Evolutionary conservation across 768 basidiomycete species (phyloP).

Genomic region (Rhizopogon vesiculosus): DNA sequence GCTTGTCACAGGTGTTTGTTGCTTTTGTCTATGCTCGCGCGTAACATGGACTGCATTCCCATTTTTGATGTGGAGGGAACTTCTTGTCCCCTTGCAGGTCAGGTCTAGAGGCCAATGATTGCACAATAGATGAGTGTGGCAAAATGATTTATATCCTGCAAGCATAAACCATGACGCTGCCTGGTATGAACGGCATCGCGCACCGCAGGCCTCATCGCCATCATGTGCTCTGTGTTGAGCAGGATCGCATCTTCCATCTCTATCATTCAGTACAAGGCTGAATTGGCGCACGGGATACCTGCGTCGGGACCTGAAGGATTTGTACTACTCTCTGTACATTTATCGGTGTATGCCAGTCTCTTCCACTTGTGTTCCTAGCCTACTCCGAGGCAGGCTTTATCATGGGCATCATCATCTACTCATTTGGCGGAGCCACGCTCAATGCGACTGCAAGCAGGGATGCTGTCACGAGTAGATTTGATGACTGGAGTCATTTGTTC

Average conservation of each 20-base stretch:
- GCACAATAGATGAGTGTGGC: no score
- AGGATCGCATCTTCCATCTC: slow-evolving; percentile 67
- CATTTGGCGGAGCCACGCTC: slow-evolving; percentile 49
- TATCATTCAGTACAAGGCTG: slow-evolving; percentile 65
- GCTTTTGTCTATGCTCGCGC: no score
- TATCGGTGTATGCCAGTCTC: slow-evolving; percentile 52
- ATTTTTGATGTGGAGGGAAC: no score
- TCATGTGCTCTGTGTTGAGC: slow-evolving; percentile 63
- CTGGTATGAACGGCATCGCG: slow-evolving; percentile 64
- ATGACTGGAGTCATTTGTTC: slow-evolving; percentile 58
- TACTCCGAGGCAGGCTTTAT: slow-evolving; percentile 71
- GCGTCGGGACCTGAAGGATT: slow-evolving; percentile 49
- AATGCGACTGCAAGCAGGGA: slow-evolving; percentile 29
- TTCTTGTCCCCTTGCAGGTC: no score
- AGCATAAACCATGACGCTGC: slow-evolving; percentile 49
- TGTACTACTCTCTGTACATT: slow-evolving; percentile 44
- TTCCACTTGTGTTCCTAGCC: slow-evolving; percentile 69
- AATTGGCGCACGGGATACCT: slow-evolving; percentile 48
- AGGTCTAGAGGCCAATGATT: no score
- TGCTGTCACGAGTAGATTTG: slow-evolving; percentile 40
- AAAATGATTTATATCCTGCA: no score
- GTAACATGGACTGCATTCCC: no score
- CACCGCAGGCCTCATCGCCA: slow-evolving; percentile 61
- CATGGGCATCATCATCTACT: slow-evolving; percentile 59
- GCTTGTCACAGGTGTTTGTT: no score